A percentile compares a stretch with the other conserved stretches of the same genome.
Evolutionary conservation across 305 asterid genomes (phyloP).

Genomic region (Salvia sclarea): DNA sequence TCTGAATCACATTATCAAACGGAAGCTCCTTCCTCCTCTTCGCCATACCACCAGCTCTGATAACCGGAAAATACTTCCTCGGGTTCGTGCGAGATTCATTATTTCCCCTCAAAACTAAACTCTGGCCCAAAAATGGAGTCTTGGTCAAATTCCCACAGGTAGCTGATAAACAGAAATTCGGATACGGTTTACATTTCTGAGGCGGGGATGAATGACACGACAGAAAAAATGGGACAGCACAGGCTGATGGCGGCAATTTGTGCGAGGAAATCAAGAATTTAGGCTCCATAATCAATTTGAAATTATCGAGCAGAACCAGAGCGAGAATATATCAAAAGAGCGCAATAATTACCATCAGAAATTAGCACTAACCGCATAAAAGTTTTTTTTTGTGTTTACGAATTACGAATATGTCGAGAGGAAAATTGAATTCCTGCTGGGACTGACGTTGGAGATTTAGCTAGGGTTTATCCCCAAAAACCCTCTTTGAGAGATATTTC

Average conservation of each 20-base stretch:
- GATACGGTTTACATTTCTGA: slow-evolving; percentile 45
- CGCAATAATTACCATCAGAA: slow-evolving; percentile 27
- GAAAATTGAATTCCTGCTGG: slow-evolving; percentile 21
- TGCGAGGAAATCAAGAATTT: slow-evolving; percentile 49
- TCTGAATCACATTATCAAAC: slow-evolving; percentile 89
- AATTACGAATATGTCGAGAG: background rate
- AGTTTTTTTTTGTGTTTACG: no score
- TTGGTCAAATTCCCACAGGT: slow-evolving; percentile 36
- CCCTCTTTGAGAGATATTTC: slow-evolving; percentile 33
- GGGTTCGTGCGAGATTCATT: slow-evolving; percentile 30
- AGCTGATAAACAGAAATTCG: slow-evolving; percentile 30
- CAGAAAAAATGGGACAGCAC: slow-evolving; percentile 47
- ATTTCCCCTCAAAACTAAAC: slow-evolving; percentile 39
- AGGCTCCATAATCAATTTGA: slow-evolving; percentile 50
- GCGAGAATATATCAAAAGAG: slow-evolving; percentile 20
- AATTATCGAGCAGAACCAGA: slow-evolving; percentile 24
- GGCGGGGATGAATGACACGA: slow-evolving; percentile 44
- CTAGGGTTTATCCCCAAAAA: slow-evolving; percentile 43
- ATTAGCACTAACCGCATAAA: slow-evolving; percentile 12
- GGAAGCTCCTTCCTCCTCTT: slow-evolving; percentile 95
- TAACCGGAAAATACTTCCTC: slow-evolving; percentile 46
- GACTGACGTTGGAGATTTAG: slow-evolving; percentile 35
- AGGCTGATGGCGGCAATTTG: slow-evolving; percentile 46
- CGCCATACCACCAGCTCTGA: slow-evolving; percentile 62
- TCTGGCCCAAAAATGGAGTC: slow-evolving; percentile 58